Evolutionary conservation across 495 filamentous ascomycete genomes (phyloP), one percentile per base, ranked within the genome.

Genomic region (Aspergillus conjunctus): DNA sequence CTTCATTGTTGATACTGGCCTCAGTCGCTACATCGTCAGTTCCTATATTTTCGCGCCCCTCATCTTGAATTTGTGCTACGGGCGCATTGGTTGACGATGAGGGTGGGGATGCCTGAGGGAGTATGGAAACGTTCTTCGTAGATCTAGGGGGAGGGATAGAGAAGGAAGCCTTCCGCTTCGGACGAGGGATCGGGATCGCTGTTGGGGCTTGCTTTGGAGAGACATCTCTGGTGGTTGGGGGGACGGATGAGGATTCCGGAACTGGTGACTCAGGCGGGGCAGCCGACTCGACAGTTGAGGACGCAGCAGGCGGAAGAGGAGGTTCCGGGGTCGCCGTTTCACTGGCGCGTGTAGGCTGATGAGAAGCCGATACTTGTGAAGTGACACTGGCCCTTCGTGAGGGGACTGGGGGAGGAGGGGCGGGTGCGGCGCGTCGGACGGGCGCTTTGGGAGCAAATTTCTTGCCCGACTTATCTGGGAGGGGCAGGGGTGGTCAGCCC

Each of bases 371-470:
- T 15, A 68, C 37, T 48, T 76, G 77, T 50, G 71, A 70, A 37
- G 69, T 68, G 51, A 74, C 68, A 60, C 77, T 81, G 15, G 75
- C 67, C 56, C 74, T 72, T 45, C 77, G 63, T 20, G 77, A 70
- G 21, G 73, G 68, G 37, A 71, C 65, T 53, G 72, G 60, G 22
- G 70, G 60, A 30, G 70, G 61, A 51, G 57, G 26, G 26, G 67
- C 71, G 51, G 73, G 67, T 45, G 70, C 71, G 59, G 75, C 69
- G 55, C 81, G 78, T 62, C 81, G 79, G 60, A 65, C 64, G 39
- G 78, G 77, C 58, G 79, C 79, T 69, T 83, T 83, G 15, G 80
- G 81, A 51, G 78, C 80, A 62, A 83, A 82, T 59, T 82, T 83
- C 66, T 81, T 83, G 67, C 79, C 77, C 59, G 80, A 81, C 70